Evolutionary conservation across 116 monocot genomes (phyloP), one percentile per base, ranked within the genome.

Genomic region (Phalaenopsis hybrid): DNA sequence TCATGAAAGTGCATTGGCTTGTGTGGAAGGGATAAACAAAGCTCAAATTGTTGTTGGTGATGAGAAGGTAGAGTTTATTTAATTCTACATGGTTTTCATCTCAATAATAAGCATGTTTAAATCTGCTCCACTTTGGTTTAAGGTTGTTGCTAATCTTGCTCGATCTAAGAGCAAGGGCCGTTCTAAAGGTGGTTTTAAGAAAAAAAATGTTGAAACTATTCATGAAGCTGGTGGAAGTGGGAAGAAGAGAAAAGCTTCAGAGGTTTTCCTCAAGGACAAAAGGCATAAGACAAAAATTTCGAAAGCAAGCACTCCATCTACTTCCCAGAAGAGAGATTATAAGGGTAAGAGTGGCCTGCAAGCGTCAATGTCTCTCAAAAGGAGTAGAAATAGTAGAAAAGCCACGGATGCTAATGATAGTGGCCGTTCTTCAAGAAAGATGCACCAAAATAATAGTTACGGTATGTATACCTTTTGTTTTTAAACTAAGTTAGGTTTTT

Each of bases 1-100:
- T 52, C 82, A 80, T 43, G 90, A 94, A 77, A 86, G 85, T 84
- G 94, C 90, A 44, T 8, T 89, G 67, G 87, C 84, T 81, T 94
- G 91, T 83, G 79, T 94, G 3, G 88, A 87, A 79, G 94, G 94
- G 77, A 82, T 94, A 43, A 94, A 85, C 50, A 84, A 73, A 57
- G 81, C 85, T 21, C 76, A 91, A 31, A 44, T 90, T 69, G 84
- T 65, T 37, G 90, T 79, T 76, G 82, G 84, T 31, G 85, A 89
- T 21, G 15, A 74, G 34, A 89, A 89, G 84, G 92, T 89, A 86
- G 18, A 52, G 45, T 77, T 31, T 77, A 51, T 31, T 55, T 4
- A 55, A 55, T 16, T 52, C 4, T 77, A 2, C 28, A 4, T 28
- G 49, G 0, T 31, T 75, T 72, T 34, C 31, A 0, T 45, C 8